Evolutionary conservation across 345 rosid species (phyloP), one percentile per base, ranked within the genome.

Genomic region (Acer negundo): DNA sequence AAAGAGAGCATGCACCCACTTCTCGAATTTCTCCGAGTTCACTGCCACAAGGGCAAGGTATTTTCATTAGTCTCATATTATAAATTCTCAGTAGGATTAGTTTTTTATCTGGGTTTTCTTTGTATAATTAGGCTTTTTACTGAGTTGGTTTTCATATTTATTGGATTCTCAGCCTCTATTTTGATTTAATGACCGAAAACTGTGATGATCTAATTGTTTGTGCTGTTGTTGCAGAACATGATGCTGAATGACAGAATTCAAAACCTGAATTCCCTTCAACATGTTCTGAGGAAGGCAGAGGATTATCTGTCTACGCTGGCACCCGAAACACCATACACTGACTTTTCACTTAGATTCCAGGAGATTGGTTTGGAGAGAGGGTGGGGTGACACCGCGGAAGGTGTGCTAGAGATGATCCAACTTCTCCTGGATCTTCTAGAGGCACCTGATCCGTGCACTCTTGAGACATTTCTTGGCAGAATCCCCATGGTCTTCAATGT

Each of bases 401-500:
- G 94, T 62, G 98, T 89, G 42, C 86, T 89, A 4, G 95, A 89
- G 81, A 95, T 95, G 98, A 90, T 95, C 76, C 90, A 83, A 80
- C 98, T 95, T 79, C 90, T 93, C 40, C 72, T 95, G 84, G 98
- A 95, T 86, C 97, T 95, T 82, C 97, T 95, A 0, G 97, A 95
- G 87, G 98, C 98, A 42, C 98, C 98, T 17, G 98, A 95, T 66
- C 97, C 97, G 20, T 93, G 93, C 85, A 93, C 98, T 64, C 97
- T 95, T 1, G 98, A 95, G 85, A 88, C 77, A 12, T 95, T 95
- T 86, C 94, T 95, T 5, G 93, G 92, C 11, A 87, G 95, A 81
- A 81, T 95, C 24, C 97, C 97, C 0, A 93, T 95, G 98, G 98
- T 93, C 62, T 93, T 95, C 83, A 93, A 93, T 51, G 97, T 95